These are phyloP conservation scores for Vitis rotundifolia DNA, from an alignment of 164 flowering plant genomes.

Conservation along the genomic window DNA sequence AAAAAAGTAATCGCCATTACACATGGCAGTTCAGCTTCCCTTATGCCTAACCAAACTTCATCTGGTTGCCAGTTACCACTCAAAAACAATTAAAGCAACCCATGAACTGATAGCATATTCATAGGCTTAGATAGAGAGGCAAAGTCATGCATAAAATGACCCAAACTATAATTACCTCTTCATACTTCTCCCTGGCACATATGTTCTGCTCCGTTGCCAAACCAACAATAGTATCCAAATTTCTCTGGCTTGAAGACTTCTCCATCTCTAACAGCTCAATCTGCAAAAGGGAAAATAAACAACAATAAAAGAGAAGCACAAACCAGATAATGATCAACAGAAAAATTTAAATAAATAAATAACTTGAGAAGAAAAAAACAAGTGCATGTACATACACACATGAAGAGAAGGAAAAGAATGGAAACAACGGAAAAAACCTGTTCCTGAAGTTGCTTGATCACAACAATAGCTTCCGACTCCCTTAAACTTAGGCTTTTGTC, in stretches of 20 bases:
- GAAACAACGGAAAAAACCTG: slow-evolving; percentile 45
- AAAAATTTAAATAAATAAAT: not conserved
- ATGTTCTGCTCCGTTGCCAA: slow-evolving; percentile 60
- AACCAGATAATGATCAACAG: not conserved
- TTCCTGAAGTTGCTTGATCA: slow-evolving; percentile 80
- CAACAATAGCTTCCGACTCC: slow-evolving; percentile 62
- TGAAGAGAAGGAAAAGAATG: not conserved
- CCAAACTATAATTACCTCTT: slow-evolving; percentile 47
- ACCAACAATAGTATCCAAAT: slow-evolving; percentile 50
- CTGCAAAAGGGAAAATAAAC: slow-evolving; percentile 26
- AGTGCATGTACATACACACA: too few relatives aligned
- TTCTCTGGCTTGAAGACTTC: slow-evolving; percentile 65
- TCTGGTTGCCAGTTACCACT: not conserved
- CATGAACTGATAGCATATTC: not conserved
- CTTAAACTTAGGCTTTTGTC: slow-evolving; percentile 34
- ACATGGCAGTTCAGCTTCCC: not conserved
- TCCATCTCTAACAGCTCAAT: slow-evolving; percentile 65
- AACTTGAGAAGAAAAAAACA: not conserved
- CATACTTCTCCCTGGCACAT: slow-evolving; percentile 53
- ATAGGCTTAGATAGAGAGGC: not conserved
- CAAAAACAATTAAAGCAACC: not conserved
- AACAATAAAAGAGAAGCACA: not conserved
- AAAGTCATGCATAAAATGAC: not conserved
- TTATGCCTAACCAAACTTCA: not conserved
- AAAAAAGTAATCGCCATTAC: too few relatives aligned